Evolutionary conservation across 1,139 yeast genomes (phyloP).

Genomic region (Taphrina wiesneri): DNA sequence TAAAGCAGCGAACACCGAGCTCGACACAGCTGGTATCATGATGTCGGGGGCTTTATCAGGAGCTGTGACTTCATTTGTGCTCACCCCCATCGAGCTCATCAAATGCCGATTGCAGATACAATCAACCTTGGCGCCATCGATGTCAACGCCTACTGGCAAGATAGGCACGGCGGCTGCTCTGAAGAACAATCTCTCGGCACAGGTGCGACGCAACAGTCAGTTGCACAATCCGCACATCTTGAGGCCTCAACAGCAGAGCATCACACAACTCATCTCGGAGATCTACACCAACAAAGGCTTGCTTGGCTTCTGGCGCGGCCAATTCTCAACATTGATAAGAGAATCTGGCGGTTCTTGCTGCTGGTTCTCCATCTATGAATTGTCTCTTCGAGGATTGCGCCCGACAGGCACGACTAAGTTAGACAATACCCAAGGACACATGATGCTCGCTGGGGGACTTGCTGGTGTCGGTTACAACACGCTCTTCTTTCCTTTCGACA

Average conservation of each 20-base stretch:
- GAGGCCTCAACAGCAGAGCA: constrained; percentile 40
- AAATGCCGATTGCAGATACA: constrained; percentile 88
- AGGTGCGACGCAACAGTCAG: background rate
- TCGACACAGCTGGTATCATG: constrained; percentile 52
- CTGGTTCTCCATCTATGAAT: constrained; percentile 90
- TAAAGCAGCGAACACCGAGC: constrained; percentile 36
- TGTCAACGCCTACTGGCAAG: background rate
- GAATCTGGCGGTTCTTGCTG: constrained; percentile 90
- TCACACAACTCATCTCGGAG: constrained; percentile 50
- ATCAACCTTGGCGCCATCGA: constrained; percentile 28
- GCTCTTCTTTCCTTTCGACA: constrained; percentile 84
- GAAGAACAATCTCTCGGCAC: constrained; percentile 1
- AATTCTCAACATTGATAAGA: constrained; percentile 75
- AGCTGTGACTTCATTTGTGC: constrained; percentile 72
- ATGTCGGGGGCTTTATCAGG: constrained; percentile 82
- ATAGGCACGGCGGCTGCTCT: constrained; percentile 8
- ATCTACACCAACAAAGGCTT: constrained; percentile 59
- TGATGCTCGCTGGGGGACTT: constrained; percentile 74
- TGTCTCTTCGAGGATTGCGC: constrained; percentile 51
- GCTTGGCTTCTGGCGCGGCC: constrained; percentile 77
- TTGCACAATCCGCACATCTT: constrained; percentile 16
- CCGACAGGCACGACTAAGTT: constrained; percentile 38
- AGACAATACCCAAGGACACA: constrained; percentile 53
- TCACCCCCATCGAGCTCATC: constrained; percentile 86
- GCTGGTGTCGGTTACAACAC: constrained; percentile 84